Conservation (phyloP, 306 rosid genomes). For the Hippophae tibetana region DNA sequence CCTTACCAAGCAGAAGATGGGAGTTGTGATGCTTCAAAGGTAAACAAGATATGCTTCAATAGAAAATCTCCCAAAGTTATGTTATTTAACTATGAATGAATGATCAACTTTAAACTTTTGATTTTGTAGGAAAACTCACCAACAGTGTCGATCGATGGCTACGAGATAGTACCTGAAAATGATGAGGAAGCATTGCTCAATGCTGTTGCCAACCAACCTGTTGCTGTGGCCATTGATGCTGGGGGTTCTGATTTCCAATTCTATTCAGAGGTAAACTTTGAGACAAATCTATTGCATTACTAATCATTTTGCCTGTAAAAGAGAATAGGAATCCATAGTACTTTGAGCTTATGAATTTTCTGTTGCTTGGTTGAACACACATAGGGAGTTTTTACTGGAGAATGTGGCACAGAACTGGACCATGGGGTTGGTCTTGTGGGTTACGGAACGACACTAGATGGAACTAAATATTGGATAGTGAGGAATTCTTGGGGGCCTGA, state of each 20-base stretch:
- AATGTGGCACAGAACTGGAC: constrained; percentile 55
- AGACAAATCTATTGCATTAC: too few species aligned
- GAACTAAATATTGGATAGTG: constrained; percentile 73
- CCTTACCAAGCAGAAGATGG: constrained; percentile 35
- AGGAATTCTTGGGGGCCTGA: constrained; percentile 78
- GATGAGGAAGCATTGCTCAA: constrained; percentile 41
- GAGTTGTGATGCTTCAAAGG: constrained; percentile 30
- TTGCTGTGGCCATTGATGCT: constrained; percentile 41
- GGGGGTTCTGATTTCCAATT: constrained; percentile 46
- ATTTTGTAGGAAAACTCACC: constrained; percentile 25
- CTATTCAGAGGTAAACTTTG: constrained; percentile 27
- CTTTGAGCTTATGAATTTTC: too few species aligned
- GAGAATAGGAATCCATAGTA: too few species aligned
- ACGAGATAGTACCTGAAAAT: constrained; percentile 34
- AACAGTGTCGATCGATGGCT: constrained; percentile 34
- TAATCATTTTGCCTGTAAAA: too few species aligned
- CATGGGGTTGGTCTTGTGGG: constrained; percentile 86
- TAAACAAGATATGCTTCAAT: neutral
- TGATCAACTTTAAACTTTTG: neutral
- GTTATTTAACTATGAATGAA: neutral
- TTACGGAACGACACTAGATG: constrained; percentile 61
- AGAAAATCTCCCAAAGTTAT: too few species aligned
- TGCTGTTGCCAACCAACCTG: constrained; percentile 47
- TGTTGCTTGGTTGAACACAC: too few species aligned
- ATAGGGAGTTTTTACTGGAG: constrained; percentile 74